Base-by-base conservation (phyloP, 306 rosid species). In the Rubus idaeus region DNA sequence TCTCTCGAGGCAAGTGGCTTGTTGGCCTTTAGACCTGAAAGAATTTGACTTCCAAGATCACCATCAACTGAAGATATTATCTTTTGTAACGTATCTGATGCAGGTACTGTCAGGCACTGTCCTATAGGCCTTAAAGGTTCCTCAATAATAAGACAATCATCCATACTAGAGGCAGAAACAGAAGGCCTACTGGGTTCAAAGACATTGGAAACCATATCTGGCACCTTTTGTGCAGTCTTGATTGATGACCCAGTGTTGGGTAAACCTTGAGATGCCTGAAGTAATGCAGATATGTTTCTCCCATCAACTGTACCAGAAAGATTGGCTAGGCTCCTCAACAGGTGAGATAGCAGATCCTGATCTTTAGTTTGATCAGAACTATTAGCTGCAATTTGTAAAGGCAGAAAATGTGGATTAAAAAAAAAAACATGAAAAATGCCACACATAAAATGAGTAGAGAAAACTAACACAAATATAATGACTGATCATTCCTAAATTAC, bases 261-360 rank as follows among this genome's bases (percentile, higher is more conserved):
- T 61, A 85, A 81, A 81, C 81, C 88, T 75, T 86, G 88, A 57
- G 89, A 88, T 81, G 79, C 89, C 68, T 21, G 88, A 73, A 91
- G 78, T 68, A 91, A 82, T 77, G 84, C 82, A 68, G 91, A 79
- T 80, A 89, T 73, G 77, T 74, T 84, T 64, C 75, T 88, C 41
- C 68, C 67, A 79, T 87, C 92, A 8, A 77, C 86, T 30, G 89
- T 88, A 73, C 84, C 88, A 80, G 81, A 68, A 74, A 83, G 91
- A 81, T 80, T 85, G 46, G 92, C 89, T 71, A 89, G 84, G 76
- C 87, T 89, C 85, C 84, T 85, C 77, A 94, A 57, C 82, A 94
- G 85, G 88, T 94, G 92, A 74, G 97, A 65, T 44, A 91, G 79
- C 63, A 94, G 78, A 89, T 94, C 91, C 81, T 87, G 97, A 68